phyloP scores from a whole-genome alignment of 2,329 filamentous ascomycete genomes.

The Tricladium varicosporioides region DNA sequence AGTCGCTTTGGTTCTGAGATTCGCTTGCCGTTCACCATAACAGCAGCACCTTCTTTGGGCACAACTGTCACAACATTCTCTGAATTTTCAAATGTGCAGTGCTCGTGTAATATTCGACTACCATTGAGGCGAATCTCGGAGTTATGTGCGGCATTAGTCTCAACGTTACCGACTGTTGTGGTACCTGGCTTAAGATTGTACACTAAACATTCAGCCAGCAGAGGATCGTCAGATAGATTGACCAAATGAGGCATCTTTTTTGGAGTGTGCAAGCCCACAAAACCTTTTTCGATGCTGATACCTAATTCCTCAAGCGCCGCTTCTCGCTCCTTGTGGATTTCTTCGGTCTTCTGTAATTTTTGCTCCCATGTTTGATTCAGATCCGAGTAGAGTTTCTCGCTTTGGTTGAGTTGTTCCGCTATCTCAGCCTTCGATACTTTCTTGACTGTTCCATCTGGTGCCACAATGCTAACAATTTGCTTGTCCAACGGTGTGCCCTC shows the following conservation, averaged over 20 bases:
- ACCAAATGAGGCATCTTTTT: slow-evolving; percentile 99
- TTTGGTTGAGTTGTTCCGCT: slow-evolving; percentile 91
- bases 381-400: slow-evolving; percentile 92
- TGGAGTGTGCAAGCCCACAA: slow-evolving; percentile 89
- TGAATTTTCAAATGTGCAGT: slow-evolving; percentile 90
- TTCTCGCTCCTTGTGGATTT: slow-evolving; percentile 97
- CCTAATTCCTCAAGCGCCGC: slow-evolving; percentile 92
- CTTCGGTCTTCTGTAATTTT: slow-evolving; percentile 90
- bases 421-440: slow-evolving; percentile 99
- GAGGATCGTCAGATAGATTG: slow-evolving; percentile 91
- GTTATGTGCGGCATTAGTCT: slow-evolving; percentile 70
- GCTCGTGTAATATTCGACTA: slow-evolving; percentile 85
- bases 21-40: slow-evolving; percentile 96
- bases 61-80: slow-evolving; percentile 92
- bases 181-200: slow-evolving; percentile 97
- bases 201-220: slow-evolving; percentile 92
- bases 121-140: slow-evolving; percentile 93
- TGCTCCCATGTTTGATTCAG: slow-evolving; percentile 99
- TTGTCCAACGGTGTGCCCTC: slow-evolving; percentile 90
- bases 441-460: slow-evolving; percentile 80
- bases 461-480: slow-evolving; percentile 93
- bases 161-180: slow-evolving; percentile 92
- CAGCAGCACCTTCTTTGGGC: slow-evolving; percentile 85
- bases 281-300: slow-evolving; percentile 98
- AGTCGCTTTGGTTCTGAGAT: slow-evolving; percentile 83